Percentiles rank a stretch among this genome's conserved stretches.
These are phyloP conservation scores for Botrytis pseudocinerea DNA, from an alignment of 2,329 filamentous ascomycete genomes.

Conservation along the genomic window DNA sequence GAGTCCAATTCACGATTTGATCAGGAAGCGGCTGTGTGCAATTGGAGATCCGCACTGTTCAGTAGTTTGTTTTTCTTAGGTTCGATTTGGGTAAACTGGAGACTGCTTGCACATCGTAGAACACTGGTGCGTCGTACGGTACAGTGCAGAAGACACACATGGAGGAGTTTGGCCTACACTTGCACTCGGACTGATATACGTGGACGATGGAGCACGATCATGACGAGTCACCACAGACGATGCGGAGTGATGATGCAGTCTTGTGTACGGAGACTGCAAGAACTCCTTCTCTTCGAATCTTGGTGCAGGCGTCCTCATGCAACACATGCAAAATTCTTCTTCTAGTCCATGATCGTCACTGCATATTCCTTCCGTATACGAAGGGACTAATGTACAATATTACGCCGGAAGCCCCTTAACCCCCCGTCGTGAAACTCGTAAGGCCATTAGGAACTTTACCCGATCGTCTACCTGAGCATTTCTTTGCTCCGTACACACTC, in stretches of 20 bases:
- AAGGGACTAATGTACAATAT: neutral
- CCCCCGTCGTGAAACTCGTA: neutral
- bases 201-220: neutral
- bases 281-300: neutral
- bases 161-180: neutral
- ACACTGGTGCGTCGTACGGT: neutral
- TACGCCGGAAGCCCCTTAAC: constrained; percentile 1
- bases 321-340: neutral
- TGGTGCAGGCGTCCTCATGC: neutral
- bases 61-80: constrained; percentile 19
- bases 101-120: neutral
- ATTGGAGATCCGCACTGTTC: constrained; percentile 23
- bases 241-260: neutral
- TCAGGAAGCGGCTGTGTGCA: neutral
- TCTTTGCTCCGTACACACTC: neutral
- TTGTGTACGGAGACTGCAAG: neutral
- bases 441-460: neutral
- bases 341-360: neutral
- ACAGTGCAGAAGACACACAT: neutral
- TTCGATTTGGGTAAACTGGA: neutral
- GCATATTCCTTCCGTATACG: neutral
- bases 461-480: neutral
- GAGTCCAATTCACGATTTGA: neutral
- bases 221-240: neutral
- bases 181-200: neutral